These are phyloP conservation scores for Penicillium desertorum DNA, from an alignment of 495 filamentous ascomycete genomes.

Conservation along the genomic window DNA sequence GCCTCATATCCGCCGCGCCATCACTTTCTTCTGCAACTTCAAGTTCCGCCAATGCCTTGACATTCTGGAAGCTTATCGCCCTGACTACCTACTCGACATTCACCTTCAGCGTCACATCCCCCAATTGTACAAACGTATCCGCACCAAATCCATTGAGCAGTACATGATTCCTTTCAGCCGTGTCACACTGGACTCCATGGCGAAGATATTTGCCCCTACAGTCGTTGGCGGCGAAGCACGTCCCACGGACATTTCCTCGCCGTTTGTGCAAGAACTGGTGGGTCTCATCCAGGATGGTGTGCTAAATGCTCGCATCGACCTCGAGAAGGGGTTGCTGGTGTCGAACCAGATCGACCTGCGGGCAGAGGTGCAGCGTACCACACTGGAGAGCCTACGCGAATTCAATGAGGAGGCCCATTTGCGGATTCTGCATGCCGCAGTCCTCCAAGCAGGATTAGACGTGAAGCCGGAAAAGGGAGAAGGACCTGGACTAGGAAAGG, in stretches of 20 bases:
- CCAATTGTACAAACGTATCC: conserved; percentile 68
- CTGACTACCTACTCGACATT: conserved; percentile 87
- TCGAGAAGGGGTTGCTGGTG: conserved; percentile 74
- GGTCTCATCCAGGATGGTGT: conserved; percentile 68
- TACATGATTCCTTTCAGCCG: conserved; percentile 81
- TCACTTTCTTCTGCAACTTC: conserved; percentile 80
- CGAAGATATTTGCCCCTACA: conserved; percentile 58
- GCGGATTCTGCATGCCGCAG: conserved; percentile 71
- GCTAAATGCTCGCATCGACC: conserved; percentile 80
- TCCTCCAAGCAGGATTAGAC: conserved; percentile 72
- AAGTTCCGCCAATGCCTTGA: conserved; percentile 82
- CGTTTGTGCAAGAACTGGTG: conserved; percentile 74
- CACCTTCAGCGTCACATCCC: conserved; percentile 75
- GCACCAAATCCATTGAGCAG: conserved; percentile 88
- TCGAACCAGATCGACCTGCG: conserved; percentile 65
- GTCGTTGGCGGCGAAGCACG: conserved; percentile 35
- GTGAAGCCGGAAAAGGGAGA: conserved; percentile 45
- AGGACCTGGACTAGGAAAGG: not conserved
- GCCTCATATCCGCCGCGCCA: conserved; percentile 88
- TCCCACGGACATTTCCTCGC: conserved; percentile 47
- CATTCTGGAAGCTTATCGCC: conserved; percentile 74
- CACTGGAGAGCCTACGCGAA: conserved; percentile 62
- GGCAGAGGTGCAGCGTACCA: conserved; percentile 62
- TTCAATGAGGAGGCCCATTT: conserved; percentile 74
- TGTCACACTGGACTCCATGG: conserved; percentile 68